Evolutionary conservation across 768 basidiomycete species (phyloP).

Genomic region (Psilocybe azurescens): DNA sequence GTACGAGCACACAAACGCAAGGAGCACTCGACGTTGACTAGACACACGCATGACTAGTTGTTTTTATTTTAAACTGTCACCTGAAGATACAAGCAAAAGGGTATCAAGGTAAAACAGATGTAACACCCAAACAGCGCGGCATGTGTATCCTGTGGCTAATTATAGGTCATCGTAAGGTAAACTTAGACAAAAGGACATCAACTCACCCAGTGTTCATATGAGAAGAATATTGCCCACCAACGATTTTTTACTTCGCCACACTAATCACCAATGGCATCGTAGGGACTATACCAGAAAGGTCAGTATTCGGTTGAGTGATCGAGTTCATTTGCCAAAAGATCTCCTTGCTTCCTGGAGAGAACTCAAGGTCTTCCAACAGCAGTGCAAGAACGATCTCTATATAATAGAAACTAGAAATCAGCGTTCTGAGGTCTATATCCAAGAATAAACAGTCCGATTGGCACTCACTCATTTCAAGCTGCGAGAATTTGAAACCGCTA

Average conservation of each 20-base stretch:
- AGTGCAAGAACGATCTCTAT: conserved; percentile 36
- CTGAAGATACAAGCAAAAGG: too few relatives aligned
- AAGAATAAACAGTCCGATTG: not conserved
- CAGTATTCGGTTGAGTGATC: conserved; percentile 28
- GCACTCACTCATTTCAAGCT: conserved; percentile 47
- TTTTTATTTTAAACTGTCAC: too few relatives aligned
- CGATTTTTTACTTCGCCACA: not conserved
- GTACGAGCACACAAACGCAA: too few relatives aligned
- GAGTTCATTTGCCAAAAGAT: conserved; percentile 36
- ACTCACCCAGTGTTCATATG: too few relatives aligned
- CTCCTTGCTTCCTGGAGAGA: conserved; percentile 31
- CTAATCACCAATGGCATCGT: conserved; percentile 12
- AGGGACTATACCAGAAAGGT: conserved; percentile 2
- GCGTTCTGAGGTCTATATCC: not conserved
- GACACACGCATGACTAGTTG: too few relatives aligned
- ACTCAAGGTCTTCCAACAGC: conserved; percentile 32
- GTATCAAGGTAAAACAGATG: too few relatives aligned
- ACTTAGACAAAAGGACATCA: too few relatives aligned
- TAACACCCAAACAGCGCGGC: too few relatives aligned
- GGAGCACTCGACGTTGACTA: too few relatives aligned
- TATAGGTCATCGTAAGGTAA: too few relatives aligned
- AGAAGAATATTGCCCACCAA: too few relatives aligned
- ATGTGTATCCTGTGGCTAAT: too few relatives aligned
- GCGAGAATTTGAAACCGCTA: conserved; percentile 48
- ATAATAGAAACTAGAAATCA: not conserved